Evolutionary conservation across 2,329 filamentous ascomycete species (phyloP), one percentile per base, ranked within the genome.

Genomic region (Diaporthe sp.): DNA sequence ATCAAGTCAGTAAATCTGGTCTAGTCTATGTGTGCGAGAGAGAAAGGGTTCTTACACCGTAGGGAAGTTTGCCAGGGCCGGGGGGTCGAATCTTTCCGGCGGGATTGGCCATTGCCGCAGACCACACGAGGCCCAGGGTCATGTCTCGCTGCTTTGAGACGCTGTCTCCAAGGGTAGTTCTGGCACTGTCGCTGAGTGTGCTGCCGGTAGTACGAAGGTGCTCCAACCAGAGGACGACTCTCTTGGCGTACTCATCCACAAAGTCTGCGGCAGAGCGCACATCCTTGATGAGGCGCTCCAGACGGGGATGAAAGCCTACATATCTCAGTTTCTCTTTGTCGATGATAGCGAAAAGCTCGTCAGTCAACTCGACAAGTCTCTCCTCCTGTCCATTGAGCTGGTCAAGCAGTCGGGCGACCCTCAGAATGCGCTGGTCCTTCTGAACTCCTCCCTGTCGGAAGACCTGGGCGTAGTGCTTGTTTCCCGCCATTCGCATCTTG

Each of bases 161-260:
- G 35, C 45, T 70, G 25, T 19, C 28, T 33, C 35, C 22, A 30
- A 58, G 33, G 45, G 66, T 13, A 33, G 13, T 8, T 30, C 54
- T 47, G 28, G 57, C 35, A 13, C 10, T 8, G 10, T 70, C 66
- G 13, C 28, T 15, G n/a, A 74, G 33, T 13, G 7, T 22, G 55
- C 19, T 61, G 22, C 66, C 55, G 4, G 19, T 54, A 2, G 35
- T 64, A 15, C 40, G 30, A 2, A 54, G 58, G 30, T 67, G 38
- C 4, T 74, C 50, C 25, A 72, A 12, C 25, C 66, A 74, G 22
- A 74, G 68, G n/a, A 67, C 8, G 17, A 74, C 17, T 50, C 73
- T 60, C 60, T 57, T 74, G 25, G 60, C 54, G 50, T 45, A 67
- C 60, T 74, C 73, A 12, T 57, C 60, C 19, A 42, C 40, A 5